Percentiles rank a stretch among this genome's conserved stretches.
phyloP scores from a whole-genome alignment of 768 basidiomycete species.

The Russula compacta region DNA sequence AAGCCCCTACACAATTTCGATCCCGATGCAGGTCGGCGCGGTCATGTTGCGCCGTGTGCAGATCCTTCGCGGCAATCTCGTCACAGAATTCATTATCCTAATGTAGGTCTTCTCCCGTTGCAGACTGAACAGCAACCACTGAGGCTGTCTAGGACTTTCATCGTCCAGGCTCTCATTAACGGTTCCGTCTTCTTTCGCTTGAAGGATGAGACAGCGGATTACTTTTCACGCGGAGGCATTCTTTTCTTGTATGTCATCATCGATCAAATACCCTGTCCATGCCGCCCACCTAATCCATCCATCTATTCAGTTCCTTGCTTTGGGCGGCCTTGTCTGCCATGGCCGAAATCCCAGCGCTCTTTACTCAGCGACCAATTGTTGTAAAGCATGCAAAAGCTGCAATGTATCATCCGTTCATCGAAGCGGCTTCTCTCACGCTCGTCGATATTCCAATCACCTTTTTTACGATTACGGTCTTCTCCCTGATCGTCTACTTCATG shows the following conservation, averaged over 20 bases:
- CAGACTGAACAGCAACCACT: not conserved
- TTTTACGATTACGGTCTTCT: conserved; percentile 36
- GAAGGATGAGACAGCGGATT: conserved; percentile 45
- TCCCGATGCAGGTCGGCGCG: conserved; percentile 31
- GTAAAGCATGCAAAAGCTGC: conserved; percentile 48
- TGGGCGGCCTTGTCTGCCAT: conserved; percentile 50
- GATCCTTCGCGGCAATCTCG: conserved; percentile 28
- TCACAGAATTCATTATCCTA: conserved; percentile 25
- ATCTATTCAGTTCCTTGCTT: conserved; percentile 38
- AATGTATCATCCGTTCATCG: conserved; percentile 51
- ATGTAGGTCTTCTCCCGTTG: conserved; percentile 14
- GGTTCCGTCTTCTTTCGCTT: conserved; percentile 59
- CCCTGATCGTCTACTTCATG: conserved; percentile 51
- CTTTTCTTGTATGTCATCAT: conserved; percentile 69
- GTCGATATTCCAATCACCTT: conserved; percentile 55
- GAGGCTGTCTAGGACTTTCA: conserved; percentile 36
- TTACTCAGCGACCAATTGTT: conserved; percentile 51
- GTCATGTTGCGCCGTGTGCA: conserved; percentile 30
- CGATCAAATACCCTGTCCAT: too few species aligned
- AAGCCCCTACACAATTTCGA: conserved; percentile 31
- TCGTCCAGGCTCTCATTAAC: conserved; percentile 45
- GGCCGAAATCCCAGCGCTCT: conserved; percentile 54
- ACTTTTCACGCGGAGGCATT: conserved; percentile 70
- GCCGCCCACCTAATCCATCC: not conserved
- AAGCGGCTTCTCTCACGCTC: conserved; percentile 47